Evolutionary conservation across 345 rosid genomes (phyloP), one percentile per base, ranked within the genome.

Genomic region (Salix dunnii): DNA sequence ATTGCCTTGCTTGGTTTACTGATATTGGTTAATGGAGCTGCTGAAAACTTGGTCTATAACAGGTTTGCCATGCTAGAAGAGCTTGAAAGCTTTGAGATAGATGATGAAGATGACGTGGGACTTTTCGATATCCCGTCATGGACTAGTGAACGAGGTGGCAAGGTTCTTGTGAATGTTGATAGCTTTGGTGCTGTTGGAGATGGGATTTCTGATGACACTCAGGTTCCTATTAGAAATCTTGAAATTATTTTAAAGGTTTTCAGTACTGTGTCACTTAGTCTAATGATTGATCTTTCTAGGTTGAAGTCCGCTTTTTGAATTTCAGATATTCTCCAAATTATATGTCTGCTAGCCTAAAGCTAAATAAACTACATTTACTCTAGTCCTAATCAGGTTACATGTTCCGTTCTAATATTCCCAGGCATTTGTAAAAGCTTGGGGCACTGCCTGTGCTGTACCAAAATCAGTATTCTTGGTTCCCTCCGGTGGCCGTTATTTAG

Each of bases 151-250:
- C 81, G 78, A 35, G 88, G 93, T 51, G 76, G 87, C 76, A 89
- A 83, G 87, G 91, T 88, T 82, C 88, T 94, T 69, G 95, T 96
- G 76, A 94, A 96, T 78, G 97, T 96, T 28, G 97, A 96, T 79
- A 91, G 95, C 90, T 96, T 96, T 48, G 91, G 90, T 68, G 97
- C 98, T 42, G 89, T 67, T 77, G 99, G 97, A 85, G 89, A 96
- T 87, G 99, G 97, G 74, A 83, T 88, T 80, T 85, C 94, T 72
- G 98, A 96, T 84, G 98, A 96, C 78, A 92, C 98, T n/a, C 79
- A 91, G 99, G 99, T 95, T 46, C 62, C 71, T 72, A 81, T 84
- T 70, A 78, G 72, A 16, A 63, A 27, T 68, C 75, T 70, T 66
- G 13, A 5, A 88, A 71, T 14, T 18, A 49, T 14, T n/a, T 55